Percentiles rank a stretch among this genome's conserved stretches.
These are phyloP conservation scores for Astrocystis sublimbata DNA, from an alignment of 495 filamentous ascomycete species.

Conservation along the genomic window DNA sequence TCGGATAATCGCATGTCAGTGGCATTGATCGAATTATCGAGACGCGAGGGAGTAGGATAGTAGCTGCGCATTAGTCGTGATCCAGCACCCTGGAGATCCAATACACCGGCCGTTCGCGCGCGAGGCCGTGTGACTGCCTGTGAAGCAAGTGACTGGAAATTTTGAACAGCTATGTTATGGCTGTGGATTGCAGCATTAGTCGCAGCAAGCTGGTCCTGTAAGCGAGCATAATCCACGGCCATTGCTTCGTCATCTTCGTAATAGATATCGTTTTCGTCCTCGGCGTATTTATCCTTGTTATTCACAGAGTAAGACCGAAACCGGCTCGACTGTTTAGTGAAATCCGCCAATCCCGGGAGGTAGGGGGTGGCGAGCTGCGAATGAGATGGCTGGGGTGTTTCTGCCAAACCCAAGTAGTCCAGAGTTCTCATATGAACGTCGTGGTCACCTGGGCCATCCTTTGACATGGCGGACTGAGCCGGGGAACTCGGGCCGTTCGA, in stretches of 20 bases:
- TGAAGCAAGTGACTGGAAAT: conserved; percentile 63
- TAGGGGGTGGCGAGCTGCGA: conserved; percentile 73
- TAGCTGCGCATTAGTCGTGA: conserved; percentile 74
- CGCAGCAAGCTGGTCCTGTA: conserved; percentile 63
- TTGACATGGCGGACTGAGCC: conserved; percentile 83
- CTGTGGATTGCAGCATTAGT: conserved; percentile 90
- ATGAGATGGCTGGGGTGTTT: conserved; percentile 82
- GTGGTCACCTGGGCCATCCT: conserved; percentile 80
- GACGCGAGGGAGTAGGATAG: conserved; percentile 74
- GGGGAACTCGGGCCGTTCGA: conserved; percentile 91
- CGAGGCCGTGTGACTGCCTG: conserved; percentile 82
- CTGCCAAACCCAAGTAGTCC: conserved; percentile 92
- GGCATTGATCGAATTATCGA: conserved; percentile 81
- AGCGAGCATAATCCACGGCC: conserved; percentile 66
- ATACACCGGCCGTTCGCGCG: conserved; percentile 79
- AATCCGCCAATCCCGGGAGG: conserved; percentile 72
- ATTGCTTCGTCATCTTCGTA: conserved; percentile 72
- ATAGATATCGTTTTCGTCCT: conserved; percentile 81
- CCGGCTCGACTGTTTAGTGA: conserved; percentile 77
- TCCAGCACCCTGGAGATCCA: conserved; percentile 71
- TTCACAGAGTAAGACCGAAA: conserved; percentile 98
- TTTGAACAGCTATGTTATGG: conserved; percentile 92
- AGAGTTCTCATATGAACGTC: conserved; percentile 87
- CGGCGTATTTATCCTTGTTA: conserved; percentile 96
- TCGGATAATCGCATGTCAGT: conserved; percentile 74